Evolutionary conservation across 345 rosid genomes (phyloP).

Genomic region (Aquilaria sinensis): DNA sequence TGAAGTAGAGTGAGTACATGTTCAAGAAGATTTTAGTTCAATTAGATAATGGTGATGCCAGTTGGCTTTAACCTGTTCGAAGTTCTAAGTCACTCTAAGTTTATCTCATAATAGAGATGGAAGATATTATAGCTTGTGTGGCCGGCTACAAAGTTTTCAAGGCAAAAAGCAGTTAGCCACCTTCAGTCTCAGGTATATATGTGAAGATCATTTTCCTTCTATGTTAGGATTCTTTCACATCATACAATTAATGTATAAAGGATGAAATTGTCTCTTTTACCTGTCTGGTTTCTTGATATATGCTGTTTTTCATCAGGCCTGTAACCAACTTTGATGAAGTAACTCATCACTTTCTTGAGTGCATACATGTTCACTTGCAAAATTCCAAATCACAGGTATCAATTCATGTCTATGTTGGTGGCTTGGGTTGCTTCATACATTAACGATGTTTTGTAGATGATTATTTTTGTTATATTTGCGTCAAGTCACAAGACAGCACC

Average conservation of each 20-base stretch:
- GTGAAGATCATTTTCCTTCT: not conserved
- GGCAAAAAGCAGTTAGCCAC: slow-evolving; percentile 57
- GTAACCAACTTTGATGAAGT: slow-evolving; percentile 73
- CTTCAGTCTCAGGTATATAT: slow-evolving; percentile 69
- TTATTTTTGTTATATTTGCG: slow-evolving; percentile 2
- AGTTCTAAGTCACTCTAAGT: slow-evolving; percentile 1
- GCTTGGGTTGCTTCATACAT: not conserved
- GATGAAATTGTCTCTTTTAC: not conserved
- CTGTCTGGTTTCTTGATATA: not conserved
- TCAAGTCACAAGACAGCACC: slow-evolving; percentile 33
- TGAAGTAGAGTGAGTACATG: slow-evolving; percentile 42
- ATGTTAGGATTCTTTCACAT: not conserved
- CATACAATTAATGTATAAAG: not conserved
- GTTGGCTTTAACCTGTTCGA: not conserved
- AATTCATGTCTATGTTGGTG: not conserved
- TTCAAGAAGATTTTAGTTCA: too few relatives aligned
- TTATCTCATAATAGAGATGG: slow-evolving; percentile 43
- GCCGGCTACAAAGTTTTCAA: slow-evolving; percentile 70
- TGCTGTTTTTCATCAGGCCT: slow-evolving; percentile 45
- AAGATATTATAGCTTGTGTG: slow-evolving; percentile 69
- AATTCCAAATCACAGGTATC: slow-evolving; percentile 58
- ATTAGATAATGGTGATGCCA: too few relatives aligned
- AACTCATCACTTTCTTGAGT: slow-evolving; percentile 80
- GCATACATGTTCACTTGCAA: slow-evolving; percentile 58
- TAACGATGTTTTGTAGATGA: not conserved